Evolutionary conservation across 2,329 filamentous ascomycete genomes (phyloP), one percentile per base, ranked within the genome.

Genomic region (Pseudogymnoascus sp.): DNA sequence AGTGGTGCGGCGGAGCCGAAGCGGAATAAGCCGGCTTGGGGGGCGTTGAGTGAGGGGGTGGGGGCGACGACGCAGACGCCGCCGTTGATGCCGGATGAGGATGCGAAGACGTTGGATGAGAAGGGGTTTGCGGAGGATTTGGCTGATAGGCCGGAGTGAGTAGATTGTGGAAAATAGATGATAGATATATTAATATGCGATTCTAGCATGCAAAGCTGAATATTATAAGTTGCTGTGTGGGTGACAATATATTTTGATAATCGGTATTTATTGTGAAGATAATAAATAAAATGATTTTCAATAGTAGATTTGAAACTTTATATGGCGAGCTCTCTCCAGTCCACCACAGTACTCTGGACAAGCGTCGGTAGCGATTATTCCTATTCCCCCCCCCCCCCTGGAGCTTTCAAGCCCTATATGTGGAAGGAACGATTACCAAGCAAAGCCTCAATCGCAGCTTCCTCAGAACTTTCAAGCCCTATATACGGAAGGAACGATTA

Each of bases 1-100:
- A 85, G 85, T 61, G 87, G 71, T 0, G 68, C 85, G 0, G 82
- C 83, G 6, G 83, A 86, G 60, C 81, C 84, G 28, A 89, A 82
- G 74, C 88, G 87, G 69, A 92, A 93, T 73, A 81, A 83, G 39
- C 81, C 85, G 11, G 81, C 84, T 1, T 96, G 88, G 80, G 84
- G 83, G 48, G 83, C 82, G 64, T 78, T 89, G 28, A 73, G 70
- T 5, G 64, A n/a, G 65, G 68, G 66, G 37, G 67, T 68, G 4
- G 68, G 65, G 7, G 60, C 8, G 16, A 62, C 23, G 63, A 62
- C 31, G 19, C 77, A 82, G 63, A 81, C 84, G 54, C 81, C 80
- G 6, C 75, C 80, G 34, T 74, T 81, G 4, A 78, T 82, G 31
- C 80, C 81, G 1, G 80, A 83, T 65, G 81, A 79, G 2, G 77